Evolutionary conservation across 345 rosid genomes (phyloP), one percentile per base, ranked within the genome.

Genomic region (Lenwebbia sp.): DNA sequence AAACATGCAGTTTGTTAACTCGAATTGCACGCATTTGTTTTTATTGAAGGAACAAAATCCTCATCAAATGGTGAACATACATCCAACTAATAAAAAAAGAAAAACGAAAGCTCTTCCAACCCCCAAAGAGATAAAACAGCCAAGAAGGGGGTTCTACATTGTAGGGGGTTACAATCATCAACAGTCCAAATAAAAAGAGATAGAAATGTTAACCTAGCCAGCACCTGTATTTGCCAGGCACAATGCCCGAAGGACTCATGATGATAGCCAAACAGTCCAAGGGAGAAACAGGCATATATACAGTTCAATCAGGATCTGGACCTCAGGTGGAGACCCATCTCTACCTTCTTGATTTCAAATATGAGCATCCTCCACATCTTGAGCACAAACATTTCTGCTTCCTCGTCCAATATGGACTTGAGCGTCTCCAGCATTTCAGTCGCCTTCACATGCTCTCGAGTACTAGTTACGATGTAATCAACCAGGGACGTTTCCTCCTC

Each of bases 291-390:
- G 33, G 78, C 47, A 33, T 33, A 33, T 19, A 4, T 70, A 70
- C 78, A 70, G 78, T 19, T 33, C 78, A 22, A 85, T 92, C 88
- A 96, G 88, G 94, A 56, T 91, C 88, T 94, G 51, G 95, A 82
- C 89, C 92, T 93, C 89, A 91, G 56, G 55, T 94, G 90, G 78
- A 93, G 92, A 89, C 95, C 98, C 12, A 93, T 93, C 92, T 97
- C 98, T 26, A 94, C 96, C 85, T 94, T 95, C 93, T 97, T 97
- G 82, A 96, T 94, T 89, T 97, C 99, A 85, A 94, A 97, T 89
- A 97, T 96, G 65, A 96, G 98, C 99, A 97, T 96, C 90, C 99
- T 94, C 98, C 99, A 96, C 99, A 97, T 95, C 91, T 97, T 97
- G 82, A 97, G 96, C 86, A 97, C 99, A 92, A 97, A 97, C 98